These are phyloP conservation scores for Panaeolus papilionaceus DNA, from an alignment of 768 basidiomycete species.

Conservation along the genomic window DNA sequence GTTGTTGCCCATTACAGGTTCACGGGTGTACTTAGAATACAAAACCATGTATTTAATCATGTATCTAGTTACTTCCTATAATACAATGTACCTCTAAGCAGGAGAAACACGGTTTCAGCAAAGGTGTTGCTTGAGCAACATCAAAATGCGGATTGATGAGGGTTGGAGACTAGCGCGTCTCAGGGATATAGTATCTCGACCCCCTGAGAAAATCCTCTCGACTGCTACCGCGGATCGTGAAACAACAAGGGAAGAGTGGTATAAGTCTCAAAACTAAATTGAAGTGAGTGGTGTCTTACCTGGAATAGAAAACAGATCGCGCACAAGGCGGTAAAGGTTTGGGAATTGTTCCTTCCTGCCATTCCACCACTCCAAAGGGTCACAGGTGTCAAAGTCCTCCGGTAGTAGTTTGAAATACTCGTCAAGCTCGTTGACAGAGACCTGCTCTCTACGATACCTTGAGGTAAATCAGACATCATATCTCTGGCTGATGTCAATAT, in stretches of 20 bases:
- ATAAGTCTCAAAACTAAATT: neutral
- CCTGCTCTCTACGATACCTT: slow-evolving; percentile 16
- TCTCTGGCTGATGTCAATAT: too few relatives aligned
- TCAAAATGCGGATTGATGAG: slow-evolving; percentile 34
- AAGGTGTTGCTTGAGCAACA: slow-evolving; percentile 34
- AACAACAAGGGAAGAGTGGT: neutral
- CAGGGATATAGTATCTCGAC: slow-evolving; percentile 38
- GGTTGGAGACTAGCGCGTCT: slow-evolving; percentile 36
- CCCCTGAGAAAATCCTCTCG: slow-evolving; percentile 39
- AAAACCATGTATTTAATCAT: too few relatives aligned
- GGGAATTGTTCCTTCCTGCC: slow-evolving; percentile 29
- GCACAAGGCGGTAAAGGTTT: slow-evolving; percentile 33
- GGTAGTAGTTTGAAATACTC: slow-evolving; percentile 26
- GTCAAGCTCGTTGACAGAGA: slow-evolving; percentile 21
- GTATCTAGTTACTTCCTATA: too few relatives aligned
- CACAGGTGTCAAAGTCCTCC: slow-evolving; percentile 32
- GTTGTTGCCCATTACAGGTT: too few relatives aligned
- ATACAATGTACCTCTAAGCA: too few relatives aligned
- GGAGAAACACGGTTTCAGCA: slow-evolving; percentile 24
- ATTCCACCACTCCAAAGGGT: slow-evolving; percentile 40
- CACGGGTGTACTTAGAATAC: too few relatives aligned
- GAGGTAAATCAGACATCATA: too few relatives aligned
- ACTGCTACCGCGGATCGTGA: slow-evolving; percentile 42
- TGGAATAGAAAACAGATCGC: slow-evolving; percentile 37
- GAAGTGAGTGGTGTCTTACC: slow-evolving; percentile 24